Percentiles rank a stretch among this genome's conserved stretches.
Evolutionary conservation across 2,329 filamentous ascomycete species (phyloP).

Genomic region (Verticillium zaregamsianum): DNA sequence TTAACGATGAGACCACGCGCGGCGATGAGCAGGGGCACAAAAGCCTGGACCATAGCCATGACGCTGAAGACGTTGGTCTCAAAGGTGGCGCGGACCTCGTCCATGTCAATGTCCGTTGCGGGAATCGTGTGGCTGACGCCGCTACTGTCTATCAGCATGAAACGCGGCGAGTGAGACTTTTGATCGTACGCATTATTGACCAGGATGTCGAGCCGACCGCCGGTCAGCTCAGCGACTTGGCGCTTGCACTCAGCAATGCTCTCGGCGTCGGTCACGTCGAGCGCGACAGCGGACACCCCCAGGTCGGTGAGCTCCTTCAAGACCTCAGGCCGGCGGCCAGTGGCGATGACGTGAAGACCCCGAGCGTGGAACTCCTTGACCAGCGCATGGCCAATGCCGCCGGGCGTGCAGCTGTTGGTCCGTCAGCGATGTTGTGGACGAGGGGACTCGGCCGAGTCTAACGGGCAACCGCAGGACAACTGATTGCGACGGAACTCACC

Average conservation of each 20-base stretch:
- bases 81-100: slow-evolving; percentile 49
- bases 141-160: slow-evolving; percentile 22
- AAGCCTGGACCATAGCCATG: slow-evolving; percentile 51
- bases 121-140: slow-evolving; percentile 48
- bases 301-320: slow-evolving; percentile 38
- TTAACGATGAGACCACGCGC: slow-evolving; percentile 50
- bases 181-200: slow-evolving; percentile 54
- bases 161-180: background rate
- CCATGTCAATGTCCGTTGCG: slow-evolving; percentile 46
- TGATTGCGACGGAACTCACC: slow-evolving; percentile 26
- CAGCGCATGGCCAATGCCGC: slow-evolving; percentile 53
- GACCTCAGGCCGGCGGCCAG: slow-evolving; percentile 46
- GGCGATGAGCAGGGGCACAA: slow-evolving; percentile 43
- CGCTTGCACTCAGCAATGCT: slow-evolving; percentile 46
- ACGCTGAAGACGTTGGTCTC: slow-evolving; percentile 55
- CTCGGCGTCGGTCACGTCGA: slow-evolving; percentile 49
- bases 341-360: slow-evolving; percentile 53
- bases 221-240: slow-evolving; percentile 42
- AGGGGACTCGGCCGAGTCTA: background rate
- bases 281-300: slow-evolving; percentile 44
- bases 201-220: slow-evolving; percentile 52
- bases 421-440: slow-evolving; percentile 2
- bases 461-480: background rate
- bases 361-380: slow-evolving; percentile 48
- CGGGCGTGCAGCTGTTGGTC: slow-evolving; percentile 50